These are phyloP conservation scores for Leccinum broughii DNA, from an alignment of 768 basidiomycete genomes.

Conservation along the genomic window DNA sequence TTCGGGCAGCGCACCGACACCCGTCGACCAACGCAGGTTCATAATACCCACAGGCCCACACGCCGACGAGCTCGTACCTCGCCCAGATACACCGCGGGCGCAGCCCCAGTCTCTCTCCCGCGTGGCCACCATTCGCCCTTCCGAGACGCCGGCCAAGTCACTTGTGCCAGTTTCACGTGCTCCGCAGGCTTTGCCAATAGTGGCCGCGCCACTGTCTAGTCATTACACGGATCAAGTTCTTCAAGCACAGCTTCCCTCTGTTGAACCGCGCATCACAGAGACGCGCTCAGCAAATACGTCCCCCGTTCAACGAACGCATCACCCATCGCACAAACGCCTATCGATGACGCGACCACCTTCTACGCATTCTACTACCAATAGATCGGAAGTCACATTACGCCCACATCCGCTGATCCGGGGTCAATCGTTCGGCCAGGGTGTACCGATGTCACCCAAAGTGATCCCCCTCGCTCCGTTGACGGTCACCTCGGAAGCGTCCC, in stretches of 20 bases:
- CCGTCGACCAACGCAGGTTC: constrained; percentile 28
- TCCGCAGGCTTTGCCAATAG: constrained; percentile 11
- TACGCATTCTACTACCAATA: constrained; percentile 52
- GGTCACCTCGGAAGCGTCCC: constrained; percentile 51
- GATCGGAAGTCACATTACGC: constrained; percentile 44
- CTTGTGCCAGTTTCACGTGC: constrained; percentile 21
- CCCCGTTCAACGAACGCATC: constrained; percentile 38
- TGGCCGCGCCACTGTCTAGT: constrained; percentile 15
- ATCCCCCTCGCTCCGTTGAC: constrained; percentile 60
- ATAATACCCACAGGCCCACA: constrained; percentile 10
- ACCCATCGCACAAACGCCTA: constrained; percentile 39
- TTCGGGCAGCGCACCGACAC: constrained; percentile 42
- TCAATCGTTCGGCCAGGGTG: constrained; percentile 55
- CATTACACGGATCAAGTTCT: constrained; percentile 10
- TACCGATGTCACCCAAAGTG: constrained; percentile 41
- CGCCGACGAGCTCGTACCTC: constrained; percentile 21
- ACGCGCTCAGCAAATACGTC: constrained; percentile 43
- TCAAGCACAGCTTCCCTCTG: constrained; percentile 18
- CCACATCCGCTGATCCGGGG: constrained; percentile 81
- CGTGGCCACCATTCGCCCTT: constrained; percentile 34
- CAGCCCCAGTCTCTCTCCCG: constrained; percentile 34
- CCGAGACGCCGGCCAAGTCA: constrained; percentile 23
- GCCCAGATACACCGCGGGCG: constrained; percentile 33
- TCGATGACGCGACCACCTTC: constrained; percentile 61
- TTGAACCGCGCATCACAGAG: constrained; percentile 25